A percentile compares a stretch with the other conserved stretches of the same genome.
Conservation (phyloP, 306 rosid genomes). For the Casuarina glauca region DNA sequence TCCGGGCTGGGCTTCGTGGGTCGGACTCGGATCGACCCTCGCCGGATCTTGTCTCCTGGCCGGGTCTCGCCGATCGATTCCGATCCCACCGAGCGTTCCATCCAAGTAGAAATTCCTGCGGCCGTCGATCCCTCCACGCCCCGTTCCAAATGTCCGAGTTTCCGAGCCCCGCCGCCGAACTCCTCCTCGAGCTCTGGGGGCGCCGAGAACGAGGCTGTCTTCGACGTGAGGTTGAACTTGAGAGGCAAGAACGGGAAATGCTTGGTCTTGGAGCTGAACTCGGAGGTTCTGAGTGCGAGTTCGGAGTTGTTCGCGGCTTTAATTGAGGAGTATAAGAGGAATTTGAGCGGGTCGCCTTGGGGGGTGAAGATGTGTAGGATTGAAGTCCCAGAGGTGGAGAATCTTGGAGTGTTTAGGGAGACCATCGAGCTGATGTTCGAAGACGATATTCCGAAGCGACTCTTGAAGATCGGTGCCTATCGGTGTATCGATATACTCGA, state of each 20-base stretch:
- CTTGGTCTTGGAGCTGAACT: conserved; percentile 75
- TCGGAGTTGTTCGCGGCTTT: conserved; percentile 75
- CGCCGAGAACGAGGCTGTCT: conserved; percentile 31
- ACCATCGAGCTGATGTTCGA: conserved; percentile 91
- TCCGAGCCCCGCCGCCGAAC: conserved; percentile 37
- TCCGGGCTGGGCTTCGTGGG: conserved; percentile 54
- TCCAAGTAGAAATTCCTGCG: conserved; percentile 38
- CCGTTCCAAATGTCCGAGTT: conserved; percentile 46
- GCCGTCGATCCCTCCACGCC: conserved; percentile 40
- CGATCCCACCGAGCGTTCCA: conserved; percentile 36
- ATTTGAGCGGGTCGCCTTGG: conserved; percentile 27
- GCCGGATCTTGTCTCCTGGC: conserved; percentile 91
- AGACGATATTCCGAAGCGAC: conserved; percentile 55
- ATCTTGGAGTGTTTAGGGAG: conserved; percentile 65
- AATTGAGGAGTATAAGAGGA: conserved; percentile 48
- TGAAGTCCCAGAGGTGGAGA: conserved; percentile 83
- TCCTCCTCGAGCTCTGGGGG: conserved; percentile 19
- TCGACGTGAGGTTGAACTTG: conserved; percentile 85
- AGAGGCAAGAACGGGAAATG: conserved; percentile 75
- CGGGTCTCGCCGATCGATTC: conserved; percentile 88
- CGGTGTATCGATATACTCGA: conserved; percentile 80
- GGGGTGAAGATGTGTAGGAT: conserved; percentile 70
- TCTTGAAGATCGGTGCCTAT: conserved; percentile 62
- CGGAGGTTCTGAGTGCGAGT: conserved; percentile 64
- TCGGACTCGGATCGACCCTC: conserved; percentile 82